These are phyloP conservation scores for Annulohypoxylon nitens DNA, from an alignment of 495 filamentous ascomycete genomes.

Conservation along the genomic window DNA sequence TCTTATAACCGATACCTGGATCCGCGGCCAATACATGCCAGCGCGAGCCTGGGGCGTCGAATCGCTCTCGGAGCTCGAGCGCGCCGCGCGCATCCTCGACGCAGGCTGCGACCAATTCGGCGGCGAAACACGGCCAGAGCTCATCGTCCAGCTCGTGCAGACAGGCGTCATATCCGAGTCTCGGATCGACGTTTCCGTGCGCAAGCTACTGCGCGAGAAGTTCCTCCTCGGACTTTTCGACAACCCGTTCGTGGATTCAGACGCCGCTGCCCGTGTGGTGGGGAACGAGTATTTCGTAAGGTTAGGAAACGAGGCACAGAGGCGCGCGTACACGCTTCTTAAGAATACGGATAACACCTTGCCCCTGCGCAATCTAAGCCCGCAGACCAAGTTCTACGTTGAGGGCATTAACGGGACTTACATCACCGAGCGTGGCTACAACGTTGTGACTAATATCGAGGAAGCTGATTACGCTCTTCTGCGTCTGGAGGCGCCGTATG, in stretches of 20 bases:
- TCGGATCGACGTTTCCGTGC: slow-evolving; percentile 67
- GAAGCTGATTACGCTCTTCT: slow-evolving; percentile 57
- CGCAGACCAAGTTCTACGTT: slow-evolving; percentile 49
- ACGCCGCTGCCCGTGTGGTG: slow-evolving; percentile 48
- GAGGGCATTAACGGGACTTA: slow-evolving; percentile 49
- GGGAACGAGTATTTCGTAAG: slow-evolving; percentile 53
- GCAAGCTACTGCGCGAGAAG: slow-evolving; percentile 67
- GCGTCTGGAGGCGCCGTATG: slow-evolving; percentile 51
- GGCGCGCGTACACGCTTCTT: slow-evolving; percentile 53
- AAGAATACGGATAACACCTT: slow-evolving; percentile 49
- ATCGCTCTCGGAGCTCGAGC: slow-evolving; percentile 41
- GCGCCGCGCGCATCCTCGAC: slow-evolving; percentile 47
- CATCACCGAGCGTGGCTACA: slow-evolving; percentile 33
- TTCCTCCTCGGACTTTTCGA: slow-evolving; percentile 73
- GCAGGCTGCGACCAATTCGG: slow-evolving; percentile 58
- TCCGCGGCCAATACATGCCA: slow-evolving; percentile 37
- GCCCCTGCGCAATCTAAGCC: slow-evolving; percentile 31
- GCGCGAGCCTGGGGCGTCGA: slow-evolving; percentile 48
- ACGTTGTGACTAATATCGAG: slow-evolving; percentile 35
- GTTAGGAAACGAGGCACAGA: slow-evolving; percentile 50
- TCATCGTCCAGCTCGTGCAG: slow-evolving; percentile 61
- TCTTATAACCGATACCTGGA: slow-evolving; percentile 44
- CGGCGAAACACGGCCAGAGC: slow-evolving; percentile 54
- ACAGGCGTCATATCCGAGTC: slow-evolving; percentile 64
- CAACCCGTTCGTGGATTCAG: slow-evolving; percentile 63